Base-by-base conservation (phyloP, 345 rosid species). In the Reutealis trisperma region DNA sequence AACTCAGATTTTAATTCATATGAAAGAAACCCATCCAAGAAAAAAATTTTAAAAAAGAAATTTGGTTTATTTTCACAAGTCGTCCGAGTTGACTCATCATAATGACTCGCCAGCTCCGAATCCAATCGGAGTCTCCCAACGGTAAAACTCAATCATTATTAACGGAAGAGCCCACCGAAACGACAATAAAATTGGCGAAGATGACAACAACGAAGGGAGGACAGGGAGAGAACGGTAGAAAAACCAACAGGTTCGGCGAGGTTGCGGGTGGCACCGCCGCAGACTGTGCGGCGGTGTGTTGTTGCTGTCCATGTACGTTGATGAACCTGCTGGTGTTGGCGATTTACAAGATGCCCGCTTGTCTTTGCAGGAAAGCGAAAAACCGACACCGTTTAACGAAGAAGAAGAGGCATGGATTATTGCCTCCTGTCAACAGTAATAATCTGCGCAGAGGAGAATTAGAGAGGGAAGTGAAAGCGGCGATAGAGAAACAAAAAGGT, bases 281-380 rank as follows among this genome's bases (percentile, higher is more conserved):
- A 14, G 92, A 88, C 81, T 88, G 94, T 77, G 91, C 93, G 71
- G 97, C 91, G 66, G 86, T 92, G 0, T 88, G 91, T 49, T 92
- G 97, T 57, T 92, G 97, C 59, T 89, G 93, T 63, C 97, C 94
- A 0, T 88, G 88, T 60, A 88, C 90, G 55, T 57, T 90, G 45
- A 79, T 87, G 22, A 87, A 87, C 76, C 75, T 92, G 3, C 51
- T 92, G 47, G 83, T 89, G 1, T 78, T 92, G 67, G 90, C 91
- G 0, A 42, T 92, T 30, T 87, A 82, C 77, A 90, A 88, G 83
- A 83, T 89, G 8, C 97, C 97, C 0, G 81, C 78, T 0, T 85
- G 91, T 6, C 84, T 92, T 18, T 90, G 89, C 77, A 87, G 84
- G 63, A 86, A 82, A 1, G 94, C 88, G 2, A 42, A 72, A 52